Evolutionary conservation across 2,329 filamentous ascomycete genomes (phyloP).

Genomic region (Penicillium sp.): DNA sequence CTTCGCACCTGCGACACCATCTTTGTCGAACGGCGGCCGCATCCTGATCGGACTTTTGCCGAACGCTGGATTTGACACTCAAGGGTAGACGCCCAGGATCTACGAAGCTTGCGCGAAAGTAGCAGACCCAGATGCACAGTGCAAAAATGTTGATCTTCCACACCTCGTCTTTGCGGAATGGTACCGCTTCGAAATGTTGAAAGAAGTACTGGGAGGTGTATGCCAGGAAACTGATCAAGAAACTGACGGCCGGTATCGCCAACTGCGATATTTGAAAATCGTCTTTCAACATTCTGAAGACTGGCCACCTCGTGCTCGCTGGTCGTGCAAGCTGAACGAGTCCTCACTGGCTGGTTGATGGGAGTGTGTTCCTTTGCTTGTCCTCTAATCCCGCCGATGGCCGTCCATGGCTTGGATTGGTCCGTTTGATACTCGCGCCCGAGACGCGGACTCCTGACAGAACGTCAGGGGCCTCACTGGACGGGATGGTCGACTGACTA

Average conservation of each 20-base stretch:
- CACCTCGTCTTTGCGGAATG: constrained; percentile 46
- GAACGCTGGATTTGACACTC: constrained; percentile 30
- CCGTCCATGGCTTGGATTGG: no score
- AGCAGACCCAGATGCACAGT: constrained; percentile 52
- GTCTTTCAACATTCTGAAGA: constrained; percentile 19
- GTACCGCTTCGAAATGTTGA: constrained; percentile 47
- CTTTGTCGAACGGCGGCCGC: constrained; percentile 30
- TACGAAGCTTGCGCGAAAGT: constrained; percentile 53
- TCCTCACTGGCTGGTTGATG: no score
- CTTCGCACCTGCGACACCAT: constrained; percentile 59
- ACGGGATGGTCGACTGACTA: no score
- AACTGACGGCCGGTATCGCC: constrained; percentile 49
- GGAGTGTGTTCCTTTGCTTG: constrained; percentile 11
- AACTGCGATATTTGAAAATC: constrained; percentile 35
- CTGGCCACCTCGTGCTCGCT: background rate
- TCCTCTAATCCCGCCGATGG: no score
- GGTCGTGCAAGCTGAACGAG: background rate
- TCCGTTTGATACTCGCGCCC: no score
- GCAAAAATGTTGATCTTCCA: constrained; percentile 52
- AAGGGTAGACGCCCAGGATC: constrained; percentile 52
- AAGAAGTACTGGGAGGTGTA: constrained; percentile 58
- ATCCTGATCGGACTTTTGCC: constrained; percentile 16
- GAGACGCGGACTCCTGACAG: no score
- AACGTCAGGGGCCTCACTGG: no score
- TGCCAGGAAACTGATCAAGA: constrained; percentile 53